Evolutionary conservation across 2,329 filamentous ascomycete species (phyloP), one percentile per base, ranked within the genome.

Genomic region (Kalaharituber pfeilii): DNA sequence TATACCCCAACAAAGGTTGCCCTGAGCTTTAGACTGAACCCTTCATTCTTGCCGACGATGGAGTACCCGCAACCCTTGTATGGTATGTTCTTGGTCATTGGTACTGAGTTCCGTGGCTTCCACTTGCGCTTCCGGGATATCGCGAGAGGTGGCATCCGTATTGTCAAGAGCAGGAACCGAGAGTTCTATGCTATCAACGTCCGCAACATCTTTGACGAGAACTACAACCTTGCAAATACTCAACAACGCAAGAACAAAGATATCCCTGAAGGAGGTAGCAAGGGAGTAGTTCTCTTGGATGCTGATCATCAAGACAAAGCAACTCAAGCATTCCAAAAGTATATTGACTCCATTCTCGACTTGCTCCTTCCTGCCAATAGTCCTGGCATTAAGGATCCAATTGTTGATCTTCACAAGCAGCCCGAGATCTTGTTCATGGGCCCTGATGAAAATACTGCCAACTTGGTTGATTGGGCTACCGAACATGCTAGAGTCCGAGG

Each of bases 191-290:
- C 82, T 58, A 96, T 96, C 74, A 98, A 98, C 67, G 88, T 88
- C 33, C 83, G 91, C 56, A 94, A 87, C 55, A 76, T 98, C 59
- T 98, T 98, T 65, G 91, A 98, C 64, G 91, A 98, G 73, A 98
- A 98, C 71, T 98, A 98, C 71, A 93, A 91, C 60, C 78, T 98
- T 57, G 89, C 91, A 61, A 96, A 93, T 70, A 98, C 91, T 0
- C 91, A 98, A 71, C 91, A 98, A 72, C 86, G 91, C 66, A 98
- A 98, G 78, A 98, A 98, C 77, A 98, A 98, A 75, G 91, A 98
- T 65, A 98, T 98, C 52, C 91, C 91, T 2, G 91, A 98, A 72
- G 91, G 91, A 60, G 91, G 91, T 53, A 94, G 89, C 65, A 98
- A 98, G 74, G 91, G 91, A 72, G 91, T 98, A 55, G 89, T 98